These are phyloP conservation scores for Macrocybe gigantea DNA, from an alignment of 768 basidiomycete genomes.

Conservation along the genomic window DNA sequence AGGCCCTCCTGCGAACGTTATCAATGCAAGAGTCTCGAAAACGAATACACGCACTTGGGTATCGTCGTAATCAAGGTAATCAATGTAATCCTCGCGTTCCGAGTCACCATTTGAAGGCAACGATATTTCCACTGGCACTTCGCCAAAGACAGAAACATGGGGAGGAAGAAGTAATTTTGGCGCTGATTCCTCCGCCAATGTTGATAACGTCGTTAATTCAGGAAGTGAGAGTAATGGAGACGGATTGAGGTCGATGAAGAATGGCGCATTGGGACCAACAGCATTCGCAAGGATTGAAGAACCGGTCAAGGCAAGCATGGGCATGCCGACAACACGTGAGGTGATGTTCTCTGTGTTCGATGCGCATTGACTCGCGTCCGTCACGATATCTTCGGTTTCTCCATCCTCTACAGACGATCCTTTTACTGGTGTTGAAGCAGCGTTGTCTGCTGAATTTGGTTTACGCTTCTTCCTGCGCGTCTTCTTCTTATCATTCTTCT, in stretches of 20 bases:
- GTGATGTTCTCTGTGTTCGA: too few species aligned
- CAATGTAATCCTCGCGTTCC: conserved; percentile 64
- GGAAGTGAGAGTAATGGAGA: conserved; percentile 5
- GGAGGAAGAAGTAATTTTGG: conserved; percentile 50
- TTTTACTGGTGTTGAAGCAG: conserved; percentile 12
- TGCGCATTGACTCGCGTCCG: too few species aligned
- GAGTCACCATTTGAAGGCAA: conserved; percentile 31
- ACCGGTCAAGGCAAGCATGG: too few species aligned
- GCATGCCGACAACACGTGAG: too few species aligned
- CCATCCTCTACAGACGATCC: conserved; percentile 14
- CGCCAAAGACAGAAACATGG: conserved; percentile 59
- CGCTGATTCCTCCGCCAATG: conserved; percentile 12
- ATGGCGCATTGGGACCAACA: conserved; percentile 20
- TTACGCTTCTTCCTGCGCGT: conserved; percentile 19
- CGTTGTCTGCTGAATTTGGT: conserved; percentile 18
- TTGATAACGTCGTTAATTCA: too few species aligned
- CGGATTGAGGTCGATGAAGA: conserved; percentile 46
- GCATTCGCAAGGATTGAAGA: too few species aligned
- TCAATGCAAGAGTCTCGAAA: neutral
- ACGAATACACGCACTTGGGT: conserved; percentile 36
- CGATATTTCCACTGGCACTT: conserved; percentile 40
- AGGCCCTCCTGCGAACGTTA: conserved; percentile 32
- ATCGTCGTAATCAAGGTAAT: conserved; percentile 74
- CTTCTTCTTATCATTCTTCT: conserved; percentile 9
- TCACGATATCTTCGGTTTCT: conserved; percentile 4